These are phyloP conservation scores for Protomyces gravidus DNA, from an alignment of 1,139 yeast species.

Conservation along the genomic window DNA sequence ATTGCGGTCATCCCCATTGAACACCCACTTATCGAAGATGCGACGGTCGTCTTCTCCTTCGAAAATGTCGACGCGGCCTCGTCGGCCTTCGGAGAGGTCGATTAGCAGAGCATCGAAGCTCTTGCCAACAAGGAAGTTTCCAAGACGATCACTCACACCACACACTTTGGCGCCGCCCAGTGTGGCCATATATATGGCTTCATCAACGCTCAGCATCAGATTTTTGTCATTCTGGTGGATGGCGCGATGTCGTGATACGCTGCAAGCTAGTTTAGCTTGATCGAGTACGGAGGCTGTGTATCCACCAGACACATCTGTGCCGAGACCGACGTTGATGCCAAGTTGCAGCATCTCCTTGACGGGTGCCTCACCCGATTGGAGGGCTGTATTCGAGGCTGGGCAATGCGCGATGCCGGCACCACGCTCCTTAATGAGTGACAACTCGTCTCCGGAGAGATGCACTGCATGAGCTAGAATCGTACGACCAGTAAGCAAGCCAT, in stretches of 20 bases:
- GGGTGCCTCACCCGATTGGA: constrained; percentile 89
- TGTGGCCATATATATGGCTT: constrained; percentile 77
- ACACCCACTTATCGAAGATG: constrained; percentile 84
- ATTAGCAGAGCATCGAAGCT: constrained; percentile 79
- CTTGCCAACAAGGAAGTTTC: constrained; percentile 71
- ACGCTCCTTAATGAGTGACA: constrained; percentile 51
- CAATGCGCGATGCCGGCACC: constrained; percentile 83
- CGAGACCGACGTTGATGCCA: constrained; percentile 73
- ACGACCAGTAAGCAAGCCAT: constrained; percentile 54
- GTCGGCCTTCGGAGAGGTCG: constrained; percentile 52
- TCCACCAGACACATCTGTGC: constrained; percentile 93
- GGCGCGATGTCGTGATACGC: constrained; percentile 79
- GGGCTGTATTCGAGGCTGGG: constrained; percentile 83
- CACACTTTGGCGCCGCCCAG: constrained; percentile 85
- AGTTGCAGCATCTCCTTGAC: constrained; percentile 63
- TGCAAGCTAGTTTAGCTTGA: constrained; percentile 69
- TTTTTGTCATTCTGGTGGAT: constrained; percentile 51
- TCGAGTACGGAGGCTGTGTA: constrained; percentile 72
- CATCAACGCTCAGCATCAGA: constrained; percentile 59
- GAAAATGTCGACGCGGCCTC: constrained; percentile 57
- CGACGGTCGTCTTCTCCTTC: constrained; percentile 51
- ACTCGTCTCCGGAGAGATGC: constrained; percentile 65
- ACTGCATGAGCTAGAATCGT: constrained; percentile 89
- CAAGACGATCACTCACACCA: constrained; percentile 55
- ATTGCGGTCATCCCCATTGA: constrained; percentile 90